Evolutionary conservation across 495 filamentous ascomycete species (phyloP).

Genomic region (Penicillium subrubescens): DNA sequence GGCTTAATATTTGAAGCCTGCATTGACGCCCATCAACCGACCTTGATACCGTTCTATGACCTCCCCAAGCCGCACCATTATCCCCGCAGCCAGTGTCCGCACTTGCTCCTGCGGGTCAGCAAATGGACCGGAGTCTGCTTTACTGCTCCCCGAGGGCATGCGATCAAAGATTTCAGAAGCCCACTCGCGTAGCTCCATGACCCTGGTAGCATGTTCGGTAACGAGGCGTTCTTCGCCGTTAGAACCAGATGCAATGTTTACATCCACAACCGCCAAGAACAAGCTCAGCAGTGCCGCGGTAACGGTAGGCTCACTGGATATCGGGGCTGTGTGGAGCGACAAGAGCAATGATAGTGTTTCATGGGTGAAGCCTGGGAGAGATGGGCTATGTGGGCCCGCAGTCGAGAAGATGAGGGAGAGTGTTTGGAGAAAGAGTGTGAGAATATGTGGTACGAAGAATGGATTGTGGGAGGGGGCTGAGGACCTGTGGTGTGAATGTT

Average conservation of each 20-base stretch:
- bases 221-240: conserved; percentile 70
- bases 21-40: conserved; percentile 53
- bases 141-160: conserved; percentile 36
- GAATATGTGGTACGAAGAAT: conserved; percentile 46
- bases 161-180: conserved; percentile 65
- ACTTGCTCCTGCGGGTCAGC: conserved; percentile 41
- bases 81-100: conserved; percentile 70
- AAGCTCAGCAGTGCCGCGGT: conserved; percentile 75
- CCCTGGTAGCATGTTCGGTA: conserved; percentile 44
- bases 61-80: conserved; percentile 77
- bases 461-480: conserved; percentile 42
- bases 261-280: conserved; percentile 77
- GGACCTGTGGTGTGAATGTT: conserved; percentile 25
- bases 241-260: conserved; percentile 63
- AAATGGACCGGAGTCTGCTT: conserved; percentile 44
- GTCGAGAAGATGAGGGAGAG: conserved; percentile 53
- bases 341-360: conserved; percentile 50
- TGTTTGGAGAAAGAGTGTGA: conserved; percentile 55
- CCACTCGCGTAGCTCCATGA: conserved; percentile 47
- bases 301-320: conserved; percentile 60
- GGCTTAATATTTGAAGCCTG: conserved; percentile 46
- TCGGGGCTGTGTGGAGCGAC: conserved; percentile 42
- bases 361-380: conserved; percentile 46
- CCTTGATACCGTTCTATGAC: conserved; percentile 80
- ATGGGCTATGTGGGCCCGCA: conserved; percentile 48